Evolutionary conservation across 2,329 filamentous ascomycete species (phyloP), one percentile per base, ranked within the genome.

Genomic region (Fusarium pseudoanthophilum): DNA sequence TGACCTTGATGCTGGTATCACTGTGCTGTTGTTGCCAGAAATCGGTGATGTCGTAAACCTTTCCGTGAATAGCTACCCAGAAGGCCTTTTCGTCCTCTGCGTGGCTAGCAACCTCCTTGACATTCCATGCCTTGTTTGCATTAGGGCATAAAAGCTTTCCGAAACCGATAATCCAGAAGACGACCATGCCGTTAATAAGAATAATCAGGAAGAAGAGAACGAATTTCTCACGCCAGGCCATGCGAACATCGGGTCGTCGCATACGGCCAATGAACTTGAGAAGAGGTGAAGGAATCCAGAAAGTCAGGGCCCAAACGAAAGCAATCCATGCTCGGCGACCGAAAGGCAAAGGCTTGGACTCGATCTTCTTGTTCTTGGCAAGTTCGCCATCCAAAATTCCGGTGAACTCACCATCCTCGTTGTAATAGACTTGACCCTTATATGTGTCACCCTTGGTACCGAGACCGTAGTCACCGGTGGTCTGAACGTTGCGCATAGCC

Each of bases 211-310:
- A 85, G 52, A 95, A 91, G 16, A 99, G 85, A 0, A 96, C 92
- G 16, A 99, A 58, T 83, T 99, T 99, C 79, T 99, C 96, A 82
- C 96, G 90, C 96, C 96, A 99, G 0, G 96, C 96, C 90, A 98
- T 93, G 32, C 96, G 93, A 14, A 99, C 94, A 83, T 99, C 96
- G 4, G 95, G 96, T 62, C 96, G 92, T 84, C 97, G 97, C 96
- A 99, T 99, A 28, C 95, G 93, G 37, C 96, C 96, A 65, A 98
- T 79, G 67, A 87, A 92, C n/a, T 89, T 89, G 21, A 99, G 90
- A 5, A 93, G 74, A 53, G 94, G 93, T 0, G 95, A 98, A 1
- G 96, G 96, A 74, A 98, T 96, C 93, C 93, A 98, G 80, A 94
- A 98, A 0, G 96, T 99, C 55, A 97, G 75, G 2, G 89, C 88